Base-by-base conservation (phyloP, 1,284 basidiomycete genomes). In the Polyporus tsugae region DNA sequence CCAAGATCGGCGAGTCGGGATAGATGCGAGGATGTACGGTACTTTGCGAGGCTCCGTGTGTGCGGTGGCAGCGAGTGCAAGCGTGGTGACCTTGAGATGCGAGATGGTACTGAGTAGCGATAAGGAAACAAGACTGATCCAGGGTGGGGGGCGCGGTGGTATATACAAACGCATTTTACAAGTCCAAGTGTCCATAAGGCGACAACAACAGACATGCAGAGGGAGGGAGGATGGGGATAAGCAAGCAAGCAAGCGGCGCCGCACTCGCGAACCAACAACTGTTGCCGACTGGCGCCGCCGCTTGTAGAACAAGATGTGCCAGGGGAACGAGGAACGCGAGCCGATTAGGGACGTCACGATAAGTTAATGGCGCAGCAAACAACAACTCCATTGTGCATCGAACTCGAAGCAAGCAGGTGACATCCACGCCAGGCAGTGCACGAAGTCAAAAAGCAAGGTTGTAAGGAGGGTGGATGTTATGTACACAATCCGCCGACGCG, bases 261-360 rank as follows among this genome's bases (percentile, higher is more conserved):
- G n/a, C 22, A n/a, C 17, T 38, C 35, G 55, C 55, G 38, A 60
- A 41, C 38, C 58, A 60, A 25, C n/a, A 22, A 41, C 6, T 38
- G 29, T 17, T 41, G n/a, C 61, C 38, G 19, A 25, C 62, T 49
- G 36, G 39, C 38, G 39, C 38, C 53, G 25, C 58, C 58, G 25
- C 58, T 38, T 22, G 58, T 2, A 29, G 22, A 38, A 57, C 19
- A 63, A 63, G 13, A 35, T 39, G 49, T 55, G 39, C 41, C 17
- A 29, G 66, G 52, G 67, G 65, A 67, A 62, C n/a, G 67, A 49
- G 60, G 59, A 73, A 71, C 68, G 68, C 68, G 70, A 68, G 69
- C 68, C 72, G 57, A 69, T 69, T 69, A 69, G 57, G 62, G 70
- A 69, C 72, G 68, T 69, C 70, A 69, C 72, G 70, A 73, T 73